phyloP scores from a whole-genome alignment of 2,329 filamentous ascomycete genomes.

The Diaporthe sp. region DNA sequence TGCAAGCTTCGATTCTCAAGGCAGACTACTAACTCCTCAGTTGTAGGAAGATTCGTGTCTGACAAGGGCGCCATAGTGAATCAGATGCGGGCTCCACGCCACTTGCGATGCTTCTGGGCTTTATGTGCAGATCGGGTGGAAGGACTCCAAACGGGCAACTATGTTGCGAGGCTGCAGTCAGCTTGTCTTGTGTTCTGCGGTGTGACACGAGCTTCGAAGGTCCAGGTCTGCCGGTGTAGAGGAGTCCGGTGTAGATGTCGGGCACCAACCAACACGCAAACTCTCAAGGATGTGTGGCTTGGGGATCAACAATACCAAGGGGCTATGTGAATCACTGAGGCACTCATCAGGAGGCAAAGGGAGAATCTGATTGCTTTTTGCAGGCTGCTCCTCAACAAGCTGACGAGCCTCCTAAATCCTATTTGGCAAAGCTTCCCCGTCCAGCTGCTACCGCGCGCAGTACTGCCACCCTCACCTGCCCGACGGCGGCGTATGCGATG shows the following conservation, averaged over 20 bases:
- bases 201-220: constrained; percentile 9
- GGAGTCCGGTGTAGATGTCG: constrained; percentile 11
- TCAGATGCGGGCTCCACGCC: neutral
- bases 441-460: constrained; percentile 15
- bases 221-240: neutral
- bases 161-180: constrained; percentile 11
- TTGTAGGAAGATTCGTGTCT: constrained; percentile 36
- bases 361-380: constrained; percentile 22
- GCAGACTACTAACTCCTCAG: constrained; percentile 36
- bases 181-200: constrained; percentile 23
- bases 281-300: constrained; percentile 20
- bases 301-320: constrained; percentile 29
- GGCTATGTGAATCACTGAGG: constrained; percentile 19
- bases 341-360: constrained; percentile 12
- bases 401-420: constrained; percentile 28
- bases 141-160: neutral
- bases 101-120: constrained; percentile 13
- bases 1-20: constrained; percentile 4
- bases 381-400: constrained; percentile 15
- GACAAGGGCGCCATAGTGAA: constrained; percentile 27
- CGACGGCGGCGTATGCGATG: neutral
- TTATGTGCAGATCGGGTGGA: constrained; percentile 16
- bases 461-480: constrained; percentile 23
- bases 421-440: neutral
- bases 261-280: constrained; percentile 25